Evolutionary conservation across 139 green algal genomes (phyloP).

Genomic region (Tetratostichococcus sp.): DNA sequence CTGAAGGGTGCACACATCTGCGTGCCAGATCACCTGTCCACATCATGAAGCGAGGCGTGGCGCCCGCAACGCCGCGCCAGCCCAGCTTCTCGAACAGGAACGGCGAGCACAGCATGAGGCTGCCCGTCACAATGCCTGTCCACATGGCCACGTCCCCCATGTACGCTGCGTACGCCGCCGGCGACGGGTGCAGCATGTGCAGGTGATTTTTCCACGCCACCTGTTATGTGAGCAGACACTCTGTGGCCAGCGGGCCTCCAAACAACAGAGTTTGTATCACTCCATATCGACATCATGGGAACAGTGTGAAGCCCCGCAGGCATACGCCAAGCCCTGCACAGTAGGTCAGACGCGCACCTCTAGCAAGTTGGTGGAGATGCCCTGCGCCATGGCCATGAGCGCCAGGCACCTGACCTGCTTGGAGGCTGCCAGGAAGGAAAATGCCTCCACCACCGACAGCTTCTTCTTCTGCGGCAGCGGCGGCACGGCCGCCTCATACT

Average conservation of each 20-base stretch:
- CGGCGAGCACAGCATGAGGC: slow-evolving; percentile 77
- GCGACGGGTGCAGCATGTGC: slow-evolving; percentile 72
- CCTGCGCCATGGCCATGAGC: slow-evolving; percentile 84
- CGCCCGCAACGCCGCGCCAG: slow-evolving; percentile 72
- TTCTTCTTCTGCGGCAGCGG: not conserved
- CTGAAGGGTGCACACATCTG: not conserved
- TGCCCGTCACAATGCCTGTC: slow-evolving; percentile 74
- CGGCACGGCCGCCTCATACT: not conserved
- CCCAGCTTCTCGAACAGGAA: slow-evolving; percentile 75
- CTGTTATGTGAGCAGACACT: not conserved
- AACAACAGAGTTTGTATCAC: no score
- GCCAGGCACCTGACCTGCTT: slow-evolving; percentile 84
- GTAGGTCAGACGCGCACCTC: no score
- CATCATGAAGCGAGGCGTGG: slow-evolving; percentile 65
- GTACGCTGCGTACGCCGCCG: slow-evolving; percentile 73
- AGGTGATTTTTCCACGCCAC: slow-evolving; percentile 92
- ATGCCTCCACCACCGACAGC: slow-evolving; percentile 40
- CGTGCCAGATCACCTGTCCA: slow-evolving; percentile 8
- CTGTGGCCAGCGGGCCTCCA: no score
- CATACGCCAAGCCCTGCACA: no score
- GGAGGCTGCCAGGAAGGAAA: slow-evolving; percentile 50
- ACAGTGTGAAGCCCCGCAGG: no score
- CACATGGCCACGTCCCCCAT: slow-evolving; percentile 84
- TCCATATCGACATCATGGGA: no score
- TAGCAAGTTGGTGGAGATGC: slow-evolving; percentile 82